Evolutionary conservation across 805 yeast genomes (phyloP), one percentile per base, ranked within the genome.

Genomic region (Cyberlindnera americana): DNA sequence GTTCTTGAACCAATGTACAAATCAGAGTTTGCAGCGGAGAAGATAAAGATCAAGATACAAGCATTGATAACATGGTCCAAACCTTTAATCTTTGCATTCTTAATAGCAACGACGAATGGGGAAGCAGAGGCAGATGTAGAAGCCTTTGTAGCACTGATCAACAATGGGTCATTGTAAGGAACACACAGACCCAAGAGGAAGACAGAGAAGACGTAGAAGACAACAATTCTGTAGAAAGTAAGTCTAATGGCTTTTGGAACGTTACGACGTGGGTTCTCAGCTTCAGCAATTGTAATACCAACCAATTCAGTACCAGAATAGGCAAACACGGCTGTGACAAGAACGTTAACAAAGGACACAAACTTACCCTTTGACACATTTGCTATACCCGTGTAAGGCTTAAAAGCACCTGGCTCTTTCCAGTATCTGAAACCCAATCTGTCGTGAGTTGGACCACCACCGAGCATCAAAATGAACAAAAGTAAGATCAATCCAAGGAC

Each of bases 81-180:
- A 1, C 77, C 90, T 8, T 59, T 53, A 46, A 86, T 84, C 15
- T 70, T 61, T 14, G 88, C 84, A 49, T 73, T 74, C 46, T 73
- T 73, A 54, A 86, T 81, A 34, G 95, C 95, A 54, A 85, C 80
- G 38, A 85, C 90, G 54, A 85, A 86, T 28, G 95, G 95, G 13
- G 93, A 83, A 16, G 91, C 89, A 29, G 82, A 72, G 3, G 90
- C 88, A 30, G 69, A 67, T 2, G 75, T 63, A n/a, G 63, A 38
- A 9, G 65, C 59, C 36, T 77, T 71, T 14, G 77, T 70, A 13
- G 79, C 78, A 39, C 60, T 55, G 35, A 62, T 28, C 45, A 83
- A 67, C 34, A 61, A 49, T 28, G 73, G 70, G 55, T 78, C 80
- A 47, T 67, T 68, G 43, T 75, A 74, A 26, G 85, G 73, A 41